Conservation (phyloP, 306 rosid genomes). For the Pyrus pyrifolia region DNA sequence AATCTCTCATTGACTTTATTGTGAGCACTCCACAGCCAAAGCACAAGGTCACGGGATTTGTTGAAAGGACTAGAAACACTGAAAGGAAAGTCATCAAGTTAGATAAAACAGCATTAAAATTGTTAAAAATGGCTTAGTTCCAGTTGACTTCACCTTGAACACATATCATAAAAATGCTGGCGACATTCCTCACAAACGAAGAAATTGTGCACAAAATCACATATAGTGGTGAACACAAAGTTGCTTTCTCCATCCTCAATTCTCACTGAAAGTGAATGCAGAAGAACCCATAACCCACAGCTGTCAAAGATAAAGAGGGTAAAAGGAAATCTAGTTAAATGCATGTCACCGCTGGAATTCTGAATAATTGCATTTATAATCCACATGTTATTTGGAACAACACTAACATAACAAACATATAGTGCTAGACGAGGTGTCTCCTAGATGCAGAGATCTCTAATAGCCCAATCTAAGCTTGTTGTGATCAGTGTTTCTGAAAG, state of each 20-base stretch:
- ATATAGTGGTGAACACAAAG: conserved; percentile 62
- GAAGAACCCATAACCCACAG: conserved; percentile 96
- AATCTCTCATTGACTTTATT: conserved; percentile 74
- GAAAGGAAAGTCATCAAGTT: conserved; percentile 19
- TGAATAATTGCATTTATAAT: background rate
- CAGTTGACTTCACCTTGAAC: conserved; percentile 52
- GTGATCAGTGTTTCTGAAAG: background rate
- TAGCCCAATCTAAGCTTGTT: background rate
- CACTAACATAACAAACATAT: background rate
- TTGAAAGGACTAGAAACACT: conserved; percentile 75
- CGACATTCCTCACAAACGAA: conserved; percentile 98
- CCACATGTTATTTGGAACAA: background rate
- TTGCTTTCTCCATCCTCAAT: conserved; percentile 88
- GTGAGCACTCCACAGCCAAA: conserved; percentile 91
- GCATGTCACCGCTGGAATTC: background rate
- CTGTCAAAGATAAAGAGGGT: conserved; percentile 26
- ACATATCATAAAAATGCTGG: conserved; percentile 77
- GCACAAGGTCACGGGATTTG: conserved; percentile 63
- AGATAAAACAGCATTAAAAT: conserved; percentile 18
- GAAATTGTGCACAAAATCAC: conserved; percentile 83
- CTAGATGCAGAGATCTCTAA: no score
- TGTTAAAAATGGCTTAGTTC: background rate
- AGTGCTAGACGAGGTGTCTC: background rate
- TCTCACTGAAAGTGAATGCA: conserved; percentile 88
- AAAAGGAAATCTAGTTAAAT: background rate